A percentile compares a stretch with the other conserved stretches of the same genome.
Evolutionary conservation across 129 eudicot genomes (phyloP).

Genomic region (Artemisia argyi): DNA sequence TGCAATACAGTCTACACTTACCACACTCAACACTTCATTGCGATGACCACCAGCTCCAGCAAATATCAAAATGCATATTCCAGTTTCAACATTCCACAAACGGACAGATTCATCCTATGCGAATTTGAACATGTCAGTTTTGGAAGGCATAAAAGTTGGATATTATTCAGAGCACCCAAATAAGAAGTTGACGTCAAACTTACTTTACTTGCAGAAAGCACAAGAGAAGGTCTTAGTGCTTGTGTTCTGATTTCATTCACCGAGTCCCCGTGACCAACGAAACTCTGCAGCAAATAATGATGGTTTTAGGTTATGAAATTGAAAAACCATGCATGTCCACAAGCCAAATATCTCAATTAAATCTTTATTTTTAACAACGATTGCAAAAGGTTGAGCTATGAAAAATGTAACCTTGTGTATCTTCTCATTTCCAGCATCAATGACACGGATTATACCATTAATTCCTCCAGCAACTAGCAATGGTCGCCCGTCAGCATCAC

Average conservation of each 20-base stretch:
- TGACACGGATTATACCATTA: constrained; percentile 89
- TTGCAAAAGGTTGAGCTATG: constrained; percentile 3
- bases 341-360: background rate
- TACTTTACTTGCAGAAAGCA: constrained; percentile 95
- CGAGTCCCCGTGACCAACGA: constrained; percentile 97
- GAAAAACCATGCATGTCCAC: constrained; percentile 1
- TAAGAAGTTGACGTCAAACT: constrained; percentile 23
- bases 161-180: background rate
- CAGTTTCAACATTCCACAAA: constrained; percentile 93
- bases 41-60: constrained; percentile 99
- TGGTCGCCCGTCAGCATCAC: constrained; percentile 74
- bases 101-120: constrained; percentile 98
- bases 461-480: constrained; percentile 92
- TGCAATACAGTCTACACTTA: constrained; percentile 27
- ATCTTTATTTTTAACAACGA: background rate
- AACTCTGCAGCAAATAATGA: constrained; percentile 56
- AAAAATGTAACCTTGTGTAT: constrained; percentile 67
- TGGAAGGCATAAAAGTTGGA: background rate
- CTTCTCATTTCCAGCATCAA: constrained; percentile 94
- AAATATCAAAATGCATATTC: constrained; percentile 94
- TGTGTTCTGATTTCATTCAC: constrained; percentile 95
- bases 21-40: constrained; percentile 99
- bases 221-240: constrained; percentile 84
- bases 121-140: constrained; percentile 15
- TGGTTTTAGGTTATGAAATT: background rate